Percentiles rank a stretch among this genome's conserved stretches.
Conservation (phyloP, 305 asterid genomes). For the Lippia alba region DNA sequence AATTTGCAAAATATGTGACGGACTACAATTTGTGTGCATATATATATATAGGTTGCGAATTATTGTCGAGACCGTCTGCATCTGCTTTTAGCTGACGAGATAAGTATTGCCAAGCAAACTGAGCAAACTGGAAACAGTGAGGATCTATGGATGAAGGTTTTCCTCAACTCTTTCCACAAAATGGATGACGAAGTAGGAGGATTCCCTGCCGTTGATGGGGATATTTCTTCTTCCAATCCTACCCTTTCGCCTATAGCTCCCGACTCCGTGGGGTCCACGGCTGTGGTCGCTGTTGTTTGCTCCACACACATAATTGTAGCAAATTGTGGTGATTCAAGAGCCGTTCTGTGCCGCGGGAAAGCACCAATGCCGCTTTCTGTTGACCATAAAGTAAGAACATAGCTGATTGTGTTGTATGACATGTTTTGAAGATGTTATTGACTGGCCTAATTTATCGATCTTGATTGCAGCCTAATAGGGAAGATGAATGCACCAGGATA, state of each 20-base stretch:
- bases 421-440: not conserved
- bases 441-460: not conserved
- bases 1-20: no score
- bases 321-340: slow-evolving; percentile 95
- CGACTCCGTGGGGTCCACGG: slow-evolving; percentile 88
- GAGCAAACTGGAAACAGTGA: slow-evolving; percentile 31
- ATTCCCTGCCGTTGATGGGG: slow-evolving; percentile 27
- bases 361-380: slow-evolving; percentile 58
- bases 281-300: slow-evolving; percentile 76
- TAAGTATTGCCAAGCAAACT: slow-evolving; percentile 48
- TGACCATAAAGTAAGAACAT: slow-evolving; percentile 84
- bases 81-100: slow-evolving; percentile 68
- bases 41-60: slow-evolving; percentile 73
- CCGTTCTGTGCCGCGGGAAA: slow-evolving; percentile 78
- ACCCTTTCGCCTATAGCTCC: slow-evolving; percentile 59
- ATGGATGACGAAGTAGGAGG: slow-evolving; percentile 87
- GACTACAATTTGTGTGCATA: not conserved
- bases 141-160: slow-evolving; percentile 64
- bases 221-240: slow-evolving; percentile 23
- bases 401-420: no score
- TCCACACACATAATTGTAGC: slow-evolving; percentile 78
- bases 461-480: slow-evolving; percentile 74
- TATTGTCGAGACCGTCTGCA: slow-evolving; percentile 79
- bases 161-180: slow-evolving; percentile 61
- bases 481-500: slow-evolving; percentile 74